Conservation (phyloP, 1,284 basidiomycete genomes). For the Microbotryum saponariae region DNA sequence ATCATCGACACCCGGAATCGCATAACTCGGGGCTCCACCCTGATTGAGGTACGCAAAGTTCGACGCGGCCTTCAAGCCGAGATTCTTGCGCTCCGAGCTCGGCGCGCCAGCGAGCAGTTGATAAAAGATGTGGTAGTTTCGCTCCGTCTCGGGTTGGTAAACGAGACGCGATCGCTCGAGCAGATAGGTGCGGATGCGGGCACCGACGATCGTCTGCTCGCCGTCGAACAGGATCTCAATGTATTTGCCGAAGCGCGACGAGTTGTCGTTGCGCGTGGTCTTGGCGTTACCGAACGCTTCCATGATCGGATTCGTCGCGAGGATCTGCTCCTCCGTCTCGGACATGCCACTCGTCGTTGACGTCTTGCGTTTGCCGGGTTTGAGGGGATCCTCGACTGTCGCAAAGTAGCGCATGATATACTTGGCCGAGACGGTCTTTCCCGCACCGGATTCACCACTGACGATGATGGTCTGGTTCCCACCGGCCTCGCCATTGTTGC, state of each 20-base stretch:
- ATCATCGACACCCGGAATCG: constrained; percentile 85
- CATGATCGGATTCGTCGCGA: constrained; percentile 97
- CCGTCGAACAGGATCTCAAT: constrained; percentile 99
- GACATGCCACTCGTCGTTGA: constrained; percentile 53
- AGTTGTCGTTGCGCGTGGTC: constrained; percentile 98
- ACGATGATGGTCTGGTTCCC: constrained; percentile 99
- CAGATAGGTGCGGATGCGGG: constrained; percentile 93
- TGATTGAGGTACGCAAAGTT: constrained; percentile 92
- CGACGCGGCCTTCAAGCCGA: constrained; percentile 74
- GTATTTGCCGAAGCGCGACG: constrained; percentile 97
- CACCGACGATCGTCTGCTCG: constrained; percentile 91
- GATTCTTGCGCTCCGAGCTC: constrained; percentile 86
- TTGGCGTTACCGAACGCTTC: constrained; percentile 99
- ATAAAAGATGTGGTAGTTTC: constrained; percentile 99
- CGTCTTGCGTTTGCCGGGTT: constrained; percentile 48
- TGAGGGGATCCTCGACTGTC: constrained; percentile 80
- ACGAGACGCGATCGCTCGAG: constrained; percentile 94
- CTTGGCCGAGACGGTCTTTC: constrained; percentile 98
- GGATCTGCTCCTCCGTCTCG: constrained; percentile 92
- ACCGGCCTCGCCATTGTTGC: constrained; percentile 38
- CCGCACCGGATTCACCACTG: constrained; percentile 96
- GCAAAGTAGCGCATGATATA: constrained; percentile 99
- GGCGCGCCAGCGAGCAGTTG: constrained; percentile 97
- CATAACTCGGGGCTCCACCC: constrained; percentile 76
- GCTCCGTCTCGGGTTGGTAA: constrained; percentile 91